These are phyloP conservation scores for Sonneratia caseolaris DNA, from an alignment of 345 rosid genomes.

Conservation along the genomic window DNA sequence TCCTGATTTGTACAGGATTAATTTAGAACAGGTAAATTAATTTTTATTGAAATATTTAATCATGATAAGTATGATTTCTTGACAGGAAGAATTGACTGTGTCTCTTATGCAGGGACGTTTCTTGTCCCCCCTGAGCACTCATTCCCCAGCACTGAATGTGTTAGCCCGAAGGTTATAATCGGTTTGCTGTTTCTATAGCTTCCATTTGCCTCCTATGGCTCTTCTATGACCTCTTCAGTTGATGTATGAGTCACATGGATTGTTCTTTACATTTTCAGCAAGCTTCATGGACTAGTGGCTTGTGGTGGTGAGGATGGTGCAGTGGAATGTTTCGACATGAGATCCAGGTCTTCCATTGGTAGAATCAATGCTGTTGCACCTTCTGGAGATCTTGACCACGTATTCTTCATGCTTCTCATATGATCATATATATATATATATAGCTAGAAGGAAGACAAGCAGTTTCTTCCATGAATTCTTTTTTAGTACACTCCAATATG, in stretches of 20 bases:
- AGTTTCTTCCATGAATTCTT: not conserved
- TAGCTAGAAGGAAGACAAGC: not conserved
- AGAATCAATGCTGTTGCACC: constrained; percentile 74
- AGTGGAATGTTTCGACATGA: constrained; percentile 85
- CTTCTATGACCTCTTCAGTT: not conserved
- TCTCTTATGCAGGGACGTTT: constrained; percentile 56
- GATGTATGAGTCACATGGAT: not conserved
- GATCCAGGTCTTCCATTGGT: constrained; percentile 69
- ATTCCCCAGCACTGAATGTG: constrained; percentile 79
- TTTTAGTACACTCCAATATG: not conserved
- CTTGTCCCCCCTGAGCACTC: constrained; percentile 65
- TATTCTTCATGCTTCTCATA: constrained; percentile 11
- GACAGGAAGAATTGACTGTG: not conserved
- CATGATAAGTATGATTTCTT: not conserved
- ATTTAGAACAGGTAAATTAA: constrained; percentile 69
- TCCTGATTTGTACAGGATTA: constrained; percentile 83
- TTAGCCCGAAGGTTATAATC: constrained; percentile 67
- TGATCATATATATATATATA: not conserved
- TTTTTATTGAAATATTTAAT: not conserved
- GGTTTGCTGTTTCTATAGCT: not conserved
- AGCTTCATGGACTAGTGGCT: constrained; percentile 83
- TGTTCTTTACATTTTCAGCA: constrained; percentile 33
- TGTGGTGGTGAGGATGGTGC: constrained; percentile 99
- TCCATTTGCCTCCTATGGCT: not conserved
- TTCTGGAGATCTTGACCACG: constrained; percentile 64